Evolutionary conservation across 2,329 filamentous ascomycete genomes (phyloP), one percentile per base, ranked within the genome.

Genomic region (Fusarium sp.): DNA sequence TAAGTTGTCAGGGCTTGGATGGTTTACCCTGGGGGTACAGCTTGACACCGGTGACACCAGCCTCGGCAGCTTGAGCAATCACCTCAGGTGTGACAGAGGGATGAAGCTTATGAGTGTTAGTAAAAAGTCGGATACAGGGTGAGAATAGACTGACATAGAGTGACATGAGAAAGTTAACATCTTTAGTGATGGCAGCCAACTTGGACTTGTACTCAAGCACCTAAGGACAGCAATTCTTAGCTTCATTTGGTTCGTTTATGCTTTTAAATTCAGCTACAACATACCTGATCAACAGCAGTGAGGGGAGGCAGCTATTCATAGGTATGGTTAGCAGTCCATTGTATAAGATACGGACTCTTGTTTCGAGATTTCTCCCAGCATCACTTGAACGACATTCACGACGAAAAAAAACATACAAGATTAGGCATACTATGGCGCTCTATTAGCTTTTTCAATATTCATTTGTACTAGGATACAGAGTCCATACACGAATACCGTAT

Each of bases 31-130:
- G 81, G 3, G 90, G 88, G 72, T 94, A 94, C 46, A 90, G 86
- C 80, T 94, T 94, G 49, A 94, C 88, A 33, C 91, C 91, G 5
- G 82, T 79, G 72, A 97, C 88, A 8, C 93, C 93, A 4, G 90
- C 88, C 56, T 86, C 84, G 67, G 91, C 91, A 43, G 94, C 94
- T 73, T 93, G 86, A 50, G 86, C 86, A 73, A 97, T 93, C 13
- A 89, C 88, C 22, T 89, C 87, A 7, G 91, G 88, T 0, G 89
- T 92, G 53, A 92, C 83, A 22, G 85, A 86, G 13, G 85, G 81
- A 75, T 92, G 90, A 65, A 86, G 81, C 79, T 84, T 63, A 10
- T 22, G 8, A 5, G 6, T 31, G 17, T 55, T 52, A 64, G 65
- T n/a, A 15, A 43, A 15, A 20, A 22, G 10, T n/a, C 22, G 42